phyloP scores from a whole-genome alignment of 2,329 filamentous ascomycete genomes.

The Talaromyces sp. region DNA sequence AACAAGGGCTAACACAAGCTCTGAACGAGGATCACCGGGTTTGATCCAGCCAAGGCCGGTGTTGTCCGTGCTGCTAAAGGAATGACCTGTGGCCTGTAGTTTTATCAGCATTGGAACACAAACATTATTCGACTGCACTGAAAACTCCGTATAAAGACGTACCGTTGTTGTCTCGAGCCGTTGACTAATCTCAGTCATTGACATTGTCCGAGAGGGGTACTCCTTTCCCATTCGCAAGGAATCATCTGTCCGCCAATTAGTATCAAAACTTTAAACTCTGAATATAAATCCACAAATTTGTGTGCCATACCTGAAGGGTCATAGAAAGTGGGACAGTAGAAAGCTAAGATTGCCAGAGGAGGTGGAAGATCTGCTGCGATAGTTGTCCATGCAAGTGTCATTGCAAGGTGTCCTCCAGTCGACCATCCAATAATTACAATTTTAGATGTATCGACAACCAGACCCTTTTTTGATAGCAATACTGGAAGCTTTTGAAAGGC shows the following conservation, averaged over 20 bases:
- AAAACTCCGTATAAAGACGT: background rate
- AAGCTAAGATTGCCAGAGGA: background rate
- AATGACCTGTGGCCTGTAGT: background rate
- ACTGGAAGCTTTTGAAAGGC: background rate
- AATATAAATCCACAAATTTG: background rate
- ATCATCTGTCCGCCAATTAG: background rate
- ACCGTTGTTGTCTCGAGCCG: background rate
- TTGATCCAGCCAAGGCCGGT: conserved; percentile 14
- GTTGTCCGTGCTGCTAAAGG: background rate
- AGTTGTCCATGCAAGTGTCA: background rate
- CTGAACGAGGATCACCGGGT: conserved; percentile 27
- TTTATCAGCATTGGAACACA: background rate
- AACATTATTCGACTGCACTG: background rate
- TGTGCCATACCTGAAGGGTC: background rate
- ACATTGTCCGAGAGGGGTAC: background rate
- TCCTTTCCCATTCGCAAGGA: background rate
- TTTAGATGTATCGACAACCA: background rate
- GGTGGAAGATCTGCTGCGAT: background rate
- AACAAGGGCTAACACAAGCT: conserved; percentile 39
- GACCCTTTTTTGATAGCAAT: background rate
- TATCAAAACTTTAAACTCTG: background rate
- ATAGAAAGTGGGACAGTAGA: conserved; percentile 2
- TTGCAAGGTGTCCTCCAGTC: conserved; percentile 5
- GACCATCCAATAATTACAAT: conserved; percentile 4
- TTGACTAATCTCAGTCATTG: background rate